phyloP scores from a whole-genome alignment of 805 yeast genomes.

The Kodamaea hsintzibuensis region DNA sequence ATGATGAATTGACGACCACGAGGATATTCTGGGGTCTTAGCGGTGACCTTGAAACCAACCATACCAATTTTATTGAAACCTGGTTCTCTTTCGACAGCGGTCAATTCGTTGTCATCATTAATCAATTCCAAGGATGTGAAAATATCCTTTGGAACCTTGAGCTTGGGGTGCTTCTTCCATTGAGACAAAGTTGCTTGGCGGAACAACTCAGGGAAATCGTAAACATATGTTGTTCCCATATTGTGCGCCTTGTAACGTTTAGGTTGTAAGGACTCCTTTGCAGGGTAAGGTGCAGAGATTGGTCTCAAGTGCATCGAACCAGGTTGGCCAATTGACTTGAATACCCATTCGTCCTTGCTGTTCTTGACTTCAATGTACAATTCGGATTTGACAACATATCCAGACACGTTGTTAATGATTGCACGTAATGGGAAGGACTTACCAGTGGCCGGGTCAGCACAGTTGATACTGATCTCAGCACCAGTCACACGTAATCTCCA shows the following conservation, averaged over 20 bases:
- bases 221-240: slow-evolving; percentile 97
- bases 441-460: slow-evolving; percentile 85
- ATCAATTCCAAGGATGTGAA: slow-evolving; percentile 83
- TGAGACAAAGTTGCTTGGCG: slow-evolving; percentile 83
- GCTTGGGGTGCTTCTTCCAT: slow-evolving; percentile 72
- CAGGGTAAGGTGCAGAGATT: slow-evolving; percentile 94
- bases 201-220: slow-evolving; percentile 98
- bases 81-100: slow-evolving; percentile 92
- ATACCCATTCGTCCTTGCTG: slow-evolving; percentile 92
- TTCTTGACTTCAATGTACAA: slow-evolving; percentile 93
- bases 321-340: slow-evolving; percentile 91
- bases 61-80: slow-evolving; percentile 96
- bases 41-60: slow-evolving; percentile 92
- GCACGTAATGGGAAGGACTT: slow-evolving; percentile 95
- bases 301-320: slow-evolving; percentile 98
- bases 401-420: slow-evolving; percentile 92
- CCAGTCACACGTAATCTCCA: slow-evolving; percentile 97
- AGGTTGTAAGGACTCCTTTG: slow-evolving; percentile 97
- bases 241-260: slow-evolving; percentile 97
- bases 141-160: slow-evolving; percentile 70
- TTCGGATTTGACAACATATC: slow-evolving; percentile 95
- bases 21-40: slow-evolving; percentile 96
- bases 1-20: slow-evolving; percentile 90
- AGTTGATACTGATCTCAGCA: slow-evolving; percentile 95
- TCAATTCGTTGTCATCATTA: slow-evolving; percentile 75